Base-by-base conservation (phyloP, 768 basidiomycete species). In the Mycena chlorophos region DNA sequence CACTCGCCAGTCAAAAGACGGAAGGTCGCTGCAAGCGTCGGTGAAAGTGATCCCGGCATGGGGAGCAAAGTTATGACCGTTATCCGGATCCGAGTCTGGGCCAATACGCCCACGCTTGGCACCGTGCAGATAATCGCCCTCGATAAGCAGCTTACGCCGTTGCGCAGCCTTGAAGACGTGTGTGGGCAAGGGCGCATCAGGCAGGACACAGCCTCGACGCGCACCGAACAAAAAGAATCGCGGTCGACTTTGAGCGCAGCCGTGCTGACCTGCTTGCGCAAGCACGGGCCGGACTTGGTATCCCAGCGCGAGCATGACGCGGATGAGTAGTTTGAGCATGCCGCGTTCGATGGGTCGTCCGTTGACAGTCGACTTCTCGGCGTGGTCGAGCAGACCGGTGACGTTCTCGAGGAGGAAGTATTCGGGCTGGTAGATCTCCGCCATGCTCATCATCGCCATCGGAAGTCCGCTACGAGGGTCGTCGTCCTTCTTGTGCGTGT, bases 351-450 rank as follows among this genome's bases (percentile, higher is more conserved):
- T 75, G 54, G 61, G 31, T 31, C 69, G 54, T 30, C 69, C 69
- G 54, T 64, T 65, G n/a, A 55, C 54, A 14, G 57, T 65, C 0
- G 63, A 63, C n/a, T 75, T 75, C 6, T 88, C 73, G 0, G 71
- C 75, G 67, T 82, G 78, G 26, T 68, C 68, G 1, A 89, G 65
- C 5, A 91, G 67, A 0, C 89, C 89, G 10, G 66, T 66, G 2
- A 91, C 89, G 68, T 91, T 91, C 65, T 91, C 89, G 20, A 91
- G 71, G 0, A 90, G 75, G 55, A 91, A 80, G 57, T 82, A 88
- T 22, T 70, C 67, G 0, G 87, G 86, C 40, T 78, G 68, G 58
- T 86, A 89, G 49, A 80, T 74, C 63, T 90, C 88, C 14, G 84
- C 83, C 55, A 80, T 86, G 22, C 82, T 82, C 6, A 90, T 73